phyloP scores from a whole-genome alignment of 2,329 filamentous ascomycete genomes.

The Trichoderma polysporum region DNA sequence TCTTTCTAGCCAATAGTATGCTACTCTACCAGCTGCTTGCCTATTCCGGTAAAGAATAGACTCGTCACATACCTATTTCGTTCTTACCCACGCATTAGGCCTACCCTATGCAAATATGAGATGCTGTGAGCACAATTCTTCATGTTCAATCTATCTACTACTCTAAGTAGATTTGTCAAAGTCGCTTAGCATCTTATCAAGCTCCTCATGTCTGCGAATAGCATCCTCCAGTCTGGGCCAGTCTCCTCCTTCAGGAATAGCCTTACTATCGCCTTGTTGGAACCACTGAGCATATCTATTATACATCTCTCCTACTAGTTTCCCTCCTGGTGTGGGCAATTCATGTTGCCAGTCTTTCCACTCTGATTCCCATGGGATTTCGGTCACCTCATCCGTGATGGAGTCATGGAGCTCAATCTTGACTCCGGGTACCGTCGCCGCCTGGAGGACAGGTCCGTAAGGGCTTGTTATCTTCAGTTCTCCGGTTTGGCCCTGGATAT shows the following conservation, averaged over 20 bases:
- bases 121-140: not conserved
- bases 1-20: not conserved
- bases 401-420: constrained; percentile 8
- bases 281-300: constrained; percentile 11
- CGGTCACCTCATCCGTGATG: not conserved
- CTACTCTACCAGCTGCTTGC: not conserved
- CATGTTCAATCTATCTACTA: not conserved
- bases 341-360: constrained; percentile 9
- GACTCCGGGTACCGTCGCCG: not conserved
- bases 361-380: constrained; percentile 1
- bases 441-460: not conserved
- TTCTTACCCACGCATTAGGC: not conserved
- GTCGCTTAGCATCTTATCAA: not conserved
- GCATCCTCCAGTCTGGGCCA: constrained; percentile 3
- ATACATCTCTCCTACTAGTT: constrained; percentile 8
- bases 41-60: not conserved
- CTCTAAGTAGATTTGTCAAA: not conserved
- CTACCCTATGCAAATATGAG: not conserved
- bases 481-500: constrained; percentile 4
- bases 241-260: not conserved
- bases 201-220: constrained; percentile 5
- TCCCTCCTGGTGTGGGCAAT: not conserved
- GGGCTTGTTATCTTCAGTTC: constrained; percentile 4
- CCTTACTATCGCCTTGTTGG: not conserved
- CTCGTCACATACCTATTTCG: too few species aligned